Conservation (phyloP, 139 green algal species). For the Coccomyxa sp. region DNA sequence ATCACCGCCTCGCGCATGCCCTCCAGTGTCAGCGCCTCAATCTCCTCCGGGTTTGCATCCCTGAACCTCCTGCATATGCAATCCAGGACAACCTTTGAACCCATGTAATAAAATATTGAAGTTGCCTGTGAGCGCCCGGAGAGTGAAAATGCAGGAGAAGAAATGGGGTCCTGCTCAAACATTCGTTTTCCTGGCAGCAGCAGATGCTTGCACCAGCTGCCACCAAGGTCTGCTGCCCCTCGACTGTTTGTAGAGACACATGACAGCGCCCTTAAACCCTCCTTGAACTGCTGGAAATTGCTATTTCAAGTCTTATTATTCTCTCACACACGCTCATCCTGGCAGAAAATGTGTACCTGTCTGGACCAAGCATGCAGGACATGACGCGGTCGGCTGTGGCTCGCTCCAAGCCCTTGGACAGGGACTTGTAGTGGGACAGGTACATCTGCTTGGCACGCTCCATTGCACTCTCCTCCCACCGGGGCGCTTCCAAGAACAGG, state of each 20-base stretch:
- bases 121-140: not conserved
- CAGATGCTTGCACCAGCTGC: too few species aligned
- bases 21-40: constrained; percentile 83
- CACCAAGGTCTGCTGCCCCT: too few species aligned
- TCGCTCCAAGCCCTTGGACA: constrained; percentile 85
- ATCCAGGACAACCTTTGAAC: not conserved
- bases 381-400: constrained; percentile 69
- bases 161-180: too few species aligned
- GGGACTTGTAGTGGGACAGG: constrained; percentile 58
- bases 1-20: constrained; percentile 59
- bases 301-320: too few species aligned
- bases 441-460: constrained; percentile 80
- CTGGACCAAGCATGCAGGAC: constrained; percentile 75
- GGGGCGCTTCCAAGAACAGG: constrained; percentile 46
- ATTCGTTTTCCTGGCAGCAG: too few species aligned
- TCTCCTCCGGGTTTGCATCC: constrained; percentile 74
- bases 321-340: too few species aligned
- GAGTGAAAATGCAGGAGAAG: too few species aligned
- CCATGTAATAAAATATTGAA: not conserved
- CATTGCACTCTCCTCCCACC: constrained; percentile 65
- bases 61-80: constrained; percentile 56
- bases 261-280: too few species aligned
- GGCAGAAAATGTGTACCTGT: constrained; percentile 23
- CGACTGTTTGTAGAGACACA: too few species aligned
- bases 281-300: too few species aligned